Evolutionary conservation across 2,329 filamentous ascomycete species (phyloP).

Genomic region (Fusarium albosuccineum): DNA sequence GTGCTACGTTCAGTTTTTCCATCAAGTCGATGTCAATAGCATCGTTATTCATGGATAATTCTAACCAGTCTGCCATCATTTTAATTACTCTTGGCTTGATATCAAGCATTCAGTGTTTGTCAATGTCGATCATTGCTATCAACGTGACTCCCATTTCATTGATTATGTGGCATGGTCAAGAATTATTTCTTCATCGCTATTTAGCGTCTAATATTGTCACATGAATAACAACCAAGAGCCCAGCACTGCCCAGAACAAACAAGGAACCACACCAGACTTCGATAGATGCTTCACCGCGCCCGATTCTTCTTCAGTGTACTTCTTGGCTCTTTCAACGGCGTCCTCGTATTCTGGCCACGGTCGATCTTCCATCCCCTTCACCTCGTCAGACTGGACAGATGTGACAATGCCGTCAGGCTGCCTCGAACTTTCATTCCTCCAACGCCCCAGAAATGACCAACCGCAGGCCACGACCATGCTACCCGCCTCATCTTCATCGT

Average conservation of each 20-base stretch:
- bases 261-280: neutral
- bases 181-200: no score
- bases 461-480: neutral
- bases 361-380: neutral
- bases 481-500: neutral
- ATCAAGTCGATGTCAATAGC: no score
- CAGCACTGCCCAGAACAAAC: neutral
- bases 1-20: no score
- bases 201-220: no score
- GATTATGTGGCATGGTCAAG: no score
- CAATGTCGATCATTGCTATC: no score
- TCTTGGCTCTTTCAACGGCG: neutral
- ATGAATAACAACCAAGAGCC: neutral
- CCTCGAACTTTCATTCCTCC: neutral
- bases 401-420: neutral
- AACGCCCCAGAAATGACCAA: neutral
- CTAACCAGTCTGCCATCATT: no score
- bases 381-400: neutral
- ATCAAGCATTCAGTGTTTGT: no score
- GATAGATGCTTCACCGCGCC: neutral
- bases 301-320: neutral
- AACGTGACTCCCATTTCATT: no score
- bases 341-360: constrained; percentile 3
- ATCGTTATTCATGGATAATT: no score
- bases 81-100: no score